Base-by-base conservation (phyloP, 2,329 filamentous ascomycete genomes). In the Clonostachys sp. region DNA sequence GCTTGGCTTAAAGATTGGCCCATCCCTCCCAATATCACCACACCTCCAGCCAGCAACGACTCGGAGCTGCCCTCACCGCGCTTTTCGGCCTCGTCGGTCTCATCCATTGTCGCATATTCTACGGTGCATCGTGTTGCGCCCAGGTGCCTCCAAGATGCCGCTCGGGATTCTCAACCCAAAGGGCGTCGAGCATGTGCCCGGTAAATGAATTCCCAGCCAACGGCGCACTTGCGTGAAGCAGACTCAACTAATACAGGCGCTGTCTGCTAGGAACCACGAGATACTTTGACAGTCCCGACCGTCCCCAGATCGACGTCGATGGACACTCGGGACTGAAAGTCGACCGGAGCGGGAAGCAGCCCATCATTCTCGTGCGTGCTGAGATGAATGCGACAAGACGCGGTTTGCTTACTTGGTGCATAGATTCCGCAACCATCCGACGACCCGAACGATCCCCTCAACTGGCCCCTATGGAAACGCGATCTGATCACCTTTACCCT, bases 371-470 rank as follows among this genome's bases (percentile, higher is more conserved):
- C 34, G 86, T 95, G 61, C 55, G 65, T 51, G 34, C 36, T 30
- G 24, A 30, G 24, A 30, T 9, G 8, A 30, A 30, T 9, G 24
- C 24, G 24, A 30, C 24, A 30, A 30, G 24, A 30, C 24, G 24
- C 24, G 24, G 24, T 30, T 30, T 30, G 24, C 24, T 30, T 30
- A 30, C 24, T 30, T 30, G 24, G 12, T 39, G 14, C 14, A 12
- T 48, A 76, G 72, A 70, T 76, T 6, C 92, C 92, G 6, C 92
- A 96, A 61, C 92, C 92, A 3, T 91, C 86, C 52, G 87, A 95
- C 65, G 89, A 95, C 63, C 89, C 89, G 5, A 92, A 95, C 63
- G 91, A 96, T 66, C 91, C 90, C 33, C 74, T 96, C 53, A 77
- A 75, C 62, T 96, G 91, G 91, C 87, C 91, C 18, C 66, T 95